Percentiles rank a stretch among this genome's conserved stretches.
Conservation (phyloP, 2,329 filamentous ascomycete species). For the Geosmithia morbida region DNA sequence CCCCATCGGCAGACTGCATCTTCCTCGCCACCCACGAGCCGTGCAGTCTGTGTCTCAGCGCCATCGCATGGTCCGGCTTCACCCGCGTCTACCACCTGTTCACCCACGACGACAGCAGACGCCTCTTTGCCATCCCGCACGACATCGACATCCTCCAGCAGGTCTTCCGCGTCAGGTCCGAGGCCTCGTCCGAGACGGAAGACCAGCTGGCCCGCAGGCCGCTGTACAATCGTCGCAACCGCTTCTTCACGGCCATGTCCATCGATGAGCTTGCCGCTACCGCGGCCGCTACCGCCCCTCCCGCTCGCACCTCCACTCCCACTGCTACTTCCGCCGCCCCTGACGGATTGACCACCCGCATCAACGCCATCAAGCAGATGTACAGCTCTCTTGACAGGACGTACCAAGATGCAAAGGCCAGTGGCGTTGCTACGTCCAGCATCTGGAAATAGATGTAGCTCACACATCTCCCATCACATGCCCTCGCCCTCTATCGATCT, state of each 20-base stretch:
- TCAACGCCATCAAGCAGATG: conserved; percentile 30
- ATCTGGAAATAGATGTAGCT: conserved; percentile 25
- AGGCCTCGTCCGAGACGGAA: conserved; percentile 15
- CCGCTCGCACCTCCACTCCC: too few relatives aligned
- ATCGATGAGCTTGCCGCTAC: conserved; percentile 26
- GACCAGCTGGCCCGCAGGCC: conserved; percentile 21
- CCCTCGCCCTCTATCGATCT: too few relatives aligned
- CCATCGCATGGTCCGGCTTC: conserved; percentile 44
- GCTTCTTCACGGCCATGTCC: conserved; percentile 34
- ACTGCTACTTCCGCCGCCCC: neutral
- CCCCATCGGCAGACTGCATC: conserved; percentile 31
- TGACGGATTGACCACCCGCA: conserved; percentile 13
- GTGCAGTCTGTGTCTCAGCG: conserved; percentile 41
- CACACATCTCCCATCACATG: too few relatives aligned
- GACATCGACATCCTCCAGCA: conserved; percentile 42
- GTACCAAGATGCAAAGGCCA: conserved; percentile 32
- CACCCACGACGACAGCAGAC: conserved; percentile 42
- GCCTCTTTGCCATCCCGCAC: conserved; percentile 39
- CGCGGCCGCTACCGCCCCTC: conserved; percentile 15
- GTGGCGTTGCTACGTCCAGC: conserved; percentile 26
- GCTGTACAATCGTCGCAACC: conserved; percentile 40
- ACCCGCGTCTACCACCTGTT: conserved; percentile 42
- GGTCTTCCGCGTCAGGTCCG: conserved; percentile 33
- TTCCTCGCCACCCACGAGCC: conserved; percentile 47
- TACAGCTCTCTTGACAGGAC: conserved; percentile 30